A percentile compares a stretch with the other conserved stretches of the same genome.
These are phyloP conservation scores for Saccharomycopsis javanensis DNA, from an alignment of 805 yeast species.

Conservation along the genomic window DNA sequence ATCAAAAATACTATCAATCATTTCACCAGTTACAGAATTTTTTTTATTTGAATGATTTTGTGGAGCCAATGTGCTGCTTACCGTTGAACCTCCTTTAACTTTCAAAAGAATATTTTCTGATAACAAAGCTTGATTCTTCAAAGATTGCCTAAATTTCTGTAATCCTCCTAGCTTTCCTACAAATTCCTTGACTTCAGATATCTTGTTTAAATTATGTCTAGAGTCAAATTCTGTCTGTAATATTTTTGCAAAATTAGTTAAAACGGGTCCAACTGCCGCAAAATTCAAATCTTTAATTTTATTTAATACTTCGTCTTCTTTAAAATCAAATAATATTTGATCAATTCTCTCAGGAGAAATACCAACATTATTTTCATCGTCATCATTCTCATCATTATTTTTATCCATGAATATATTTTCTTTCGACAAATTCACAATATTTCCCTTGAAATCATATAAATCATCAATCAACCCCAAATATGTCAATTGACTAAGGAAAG, in stretches of 20 bases:
- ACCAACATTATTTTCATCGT: background rate
- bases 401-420: constrained; percentile 15
- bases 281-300: constrained; percentile 60
- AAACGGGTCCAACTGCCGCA: constrained; percentile 62
- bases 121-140: constrained; percentile 65
- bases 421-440: constrained; percentile 25
- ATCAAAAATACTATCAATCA: background rate
- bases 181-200: constrained; percentile 57
- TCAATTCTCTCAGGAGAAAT: background rate
- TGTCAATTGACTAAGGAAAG: constrained; percentile 65
- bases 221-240: constrained; percentile 61
- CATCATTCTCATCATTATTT: background rate
- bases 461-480: constrained; percentile 81
- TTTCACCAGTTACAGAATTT: constrained; percentile 9
- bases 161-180: constrained; percentile 61
- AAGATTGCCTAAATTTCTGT: constrained; percentile 55
- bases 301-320: constrained; percentile 39
- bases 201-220: constrained; percentile 45
- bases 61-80: background rate
- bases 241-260: constrained; percentile 61
- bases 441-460: constrained; percentile 40
- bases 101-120: constrained; percentile 52
- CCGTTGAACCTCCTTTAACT: constrained; percentile 30
- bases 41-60: constrained; percentile 24
- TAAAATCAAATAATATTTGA: constrained; percentile 7